Conservation (phyloP, 83 land plant species). For the Thuja plicata region DNA sequence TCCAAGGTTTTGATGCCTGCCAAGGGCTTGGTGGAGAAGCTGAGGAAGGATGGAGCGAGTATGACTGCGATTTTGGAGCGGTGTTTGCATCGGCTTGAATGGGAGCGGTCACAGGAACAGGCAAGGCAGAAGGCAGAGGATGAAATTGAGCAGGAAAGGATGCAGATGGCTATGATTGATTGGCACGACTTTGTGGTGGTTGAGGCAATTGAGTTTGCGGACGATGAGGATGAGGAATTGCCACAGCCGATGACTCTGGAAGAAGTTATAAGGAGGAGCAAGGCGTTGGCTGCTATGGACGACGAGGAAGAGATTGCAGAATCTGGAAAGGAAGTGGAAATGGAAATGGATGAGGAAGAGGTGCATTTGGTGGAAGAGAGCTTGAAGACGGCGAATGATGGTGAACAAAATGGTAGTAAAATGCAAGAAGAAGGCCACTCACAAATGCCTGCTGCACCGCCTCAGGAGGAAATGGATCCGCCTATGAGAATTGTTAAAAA, state of each 20-base stretch:
- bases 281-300: conserved; percentile 62
- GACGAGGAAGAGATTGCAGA: conserved; percentile 63
- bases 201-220: conserved; percentile 93
- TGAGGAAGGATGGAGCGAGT: conserved; percentile 56
- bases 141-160: conserved; percentile 91
- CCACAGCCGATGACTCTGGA: conserved; percentile 90
- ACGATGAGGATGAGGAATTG: conserved; percentile 91
- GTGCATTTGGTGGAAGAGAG: conserved; percentile 92
- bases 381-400: conserved; percentile 69
- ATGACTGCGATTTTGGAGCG: conserved; percentile 86
- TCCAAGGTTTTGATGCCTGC: conserved; percentile 94
- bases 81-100: conserved; percentile 88
- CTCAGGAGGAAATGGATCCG: conserved; percentile 65
- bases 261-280: conserved; percentile 90
- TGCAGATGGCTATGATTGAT: conserved; percentile 95
- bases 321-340: conserved; percentile 88
- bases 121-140: conserved; percentile 98
- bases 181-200: conserved; percentile 99
- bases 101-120: conserved; percentile 97
- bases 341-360: conserved; percentile 99
- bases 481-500: conserved; percentile 99
- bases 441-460: conserved; percentile 17
- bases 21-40: conserved; percentile 74
- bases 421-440: conserved; percentile 25
- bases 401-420: conserved; percentile 40